Evolutionary conservation across 2,329 filamentous ascomycete species (phyloP).

Genomic region (Cladosporium sp.): DNA sequence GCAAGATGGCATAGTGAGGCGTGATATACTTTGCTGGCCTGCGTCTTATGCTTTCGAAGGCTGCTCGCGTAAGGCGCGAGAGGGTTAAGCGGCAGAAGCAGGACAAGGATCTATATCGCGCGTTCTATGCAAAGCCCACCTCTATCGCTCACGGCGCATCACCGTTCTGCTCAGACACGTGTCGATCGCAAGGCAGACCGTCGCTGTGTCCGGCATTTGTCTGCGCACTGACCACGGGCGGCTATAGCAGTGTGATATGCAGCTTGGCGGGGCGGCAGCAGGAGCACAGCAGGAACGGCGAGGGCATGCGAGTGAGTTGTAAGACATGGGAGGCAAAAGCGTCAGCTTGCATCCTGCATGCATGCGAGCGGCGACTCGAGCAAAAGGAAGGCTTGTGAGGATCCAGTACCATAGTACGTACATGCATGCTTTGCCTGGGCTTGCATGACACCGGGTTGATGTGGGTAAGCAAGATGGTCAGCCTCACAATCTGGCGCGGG

Average conservation of each 20-base stretch:
- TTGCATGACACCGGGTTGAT: not conserved
- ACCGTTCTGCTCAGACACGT: conserved; percentile 18
- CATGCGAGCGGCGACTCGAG: not conserved
- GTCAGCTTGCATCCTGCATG: conserved; percentile 12
- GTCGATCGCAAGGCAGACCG: conserved; percentile 10
- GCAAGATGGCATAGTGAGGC: conserved; percentile 7
- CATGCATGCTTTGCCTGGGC: conserved; percentile 3
- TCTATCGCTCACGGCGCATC: conserved; percentile 5
- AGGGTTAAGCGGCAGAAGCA: not conserved
- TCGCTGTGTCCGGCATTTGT: conserved; percentile 5
- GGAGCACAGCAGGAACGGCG: not conserved
- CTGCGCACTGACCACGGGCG: not conserved
- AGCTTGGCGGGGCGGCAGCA: conserved; percentile 1
- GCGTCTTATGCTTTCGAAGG: not conserved
- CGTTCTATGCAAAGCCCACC: conserved; percentile 8
- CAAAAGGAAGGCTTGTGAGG: conserved; percentile 2
- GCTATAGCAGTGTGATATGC: conserved; percentile 4
- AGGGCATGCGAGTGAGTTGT: conserved; percentile 7
- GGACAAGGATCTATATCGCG: not conserved
- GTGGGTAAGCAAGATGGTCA: conserved; percentile 5
- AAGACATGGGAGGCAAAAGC: conserved; percentile 6
- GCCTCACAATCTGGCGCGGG: not conserved
- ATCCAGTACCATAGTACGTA: conserved; percentile 7
- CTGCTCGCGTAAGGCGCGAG: conserved; percentile 1
- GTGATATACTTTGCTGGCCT: not conserved